Conservation (phyloP, 768 basidiomycete genomes). For the Tulasnella sp. region DNA sequence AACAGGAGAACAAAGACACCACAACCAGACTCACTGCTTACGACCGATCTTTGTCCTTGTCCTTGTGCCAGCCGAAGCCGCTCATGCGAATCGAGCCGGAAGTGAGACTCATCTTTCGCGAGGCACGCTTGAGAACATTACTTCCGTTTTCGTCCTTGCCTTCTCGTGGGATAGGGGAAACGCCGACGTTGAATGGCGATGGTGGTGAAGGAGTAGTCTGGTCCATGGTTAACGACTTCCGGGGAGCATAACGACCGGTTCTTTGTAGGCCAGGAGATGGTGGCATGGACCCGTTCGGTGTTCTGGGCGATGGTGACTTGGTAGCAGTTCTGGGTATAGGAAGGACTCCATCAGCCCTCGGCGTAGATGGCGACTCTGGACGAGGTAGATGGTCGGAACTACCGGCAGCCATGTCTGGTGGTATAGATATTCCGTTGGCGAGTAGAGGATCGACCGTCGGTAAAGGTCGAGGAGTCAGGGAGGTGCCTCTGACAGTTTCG, state of each 20-base stretch:
- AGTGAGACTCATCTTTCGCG: conserved; percentile 10
- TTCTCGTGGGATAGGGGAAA: background rate
- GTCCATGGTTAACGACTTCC: background rate
- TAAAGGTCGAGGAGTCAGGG: background rate
- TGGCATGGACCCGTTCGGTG: background rate
- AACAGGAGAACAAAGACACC: background rate
- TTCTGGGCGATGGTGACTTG: background rate
- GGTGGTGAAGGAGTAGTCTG: background rate
- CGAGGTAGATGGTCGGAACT: background rate
- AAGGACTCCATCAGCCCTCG: background rate
- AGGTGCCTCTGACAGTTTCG: background rate
- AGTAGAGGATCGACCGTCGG: background rate
- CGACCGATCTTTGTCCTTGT: background rate
- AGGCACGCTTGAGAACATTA: background rate
- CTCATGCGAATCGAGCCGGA: background rate
- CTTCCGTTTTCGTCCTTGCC: background rate
- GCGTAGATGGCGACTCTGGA: background rate
- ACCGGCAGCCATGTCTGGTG: background rate
- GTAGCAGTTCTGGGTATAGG: background rate
- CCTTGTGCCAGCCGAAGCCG: conserved; percentile 5
- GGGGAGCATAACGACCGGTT: background rate
- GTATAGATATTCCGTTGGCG: background rate
- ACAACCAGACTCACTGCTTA: background rate
- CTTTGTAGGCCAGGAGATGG: background rate
- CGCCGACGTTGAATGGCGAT: background rate